phyloP scores from a whole-genome alignment of 2,329 filamentous ascomycete species.

The Parasarocladium wereldwijsianum region DNA sequence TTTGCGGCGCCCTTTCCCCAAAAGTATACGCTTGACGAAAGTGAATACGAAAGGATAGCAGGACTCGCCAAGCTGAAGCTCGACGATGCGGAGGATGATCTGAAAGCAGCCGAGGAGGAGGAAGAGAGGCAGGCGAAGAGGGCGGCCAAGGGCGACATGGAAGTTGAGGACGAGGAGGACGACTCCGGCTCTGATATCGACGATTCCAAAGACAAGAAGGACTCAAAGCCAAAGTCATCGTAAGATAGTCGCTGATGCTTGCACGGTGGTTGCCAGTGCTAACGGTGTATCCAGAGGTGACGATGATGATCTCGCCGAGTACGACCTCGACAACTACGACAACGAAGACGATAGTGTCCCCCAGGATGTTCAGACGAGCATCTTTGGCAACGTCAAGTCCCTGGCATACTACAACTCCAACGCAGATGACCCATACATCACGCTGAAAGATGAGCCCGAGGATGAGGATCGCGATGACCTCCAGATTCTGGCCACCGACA shows the following conservation, averaged over 20 bases:
- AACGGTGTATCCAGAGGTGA: constrained; percentile 30
- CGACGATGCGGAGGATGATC: constrained; percentile 80
- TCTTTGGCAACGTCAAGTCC: constrained; percentile 92
- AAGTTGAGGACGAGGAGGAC: constrained; percentile 18
- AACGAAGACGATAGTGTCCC: constrained; percentile 44
- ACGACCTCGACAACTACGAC: constrained; percentile 92
- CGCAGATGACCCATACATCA: constrained; percentile 93
- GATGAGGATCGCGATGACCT: constrained; percentile 88
- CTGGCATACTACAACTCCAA: constrained; percentile 89
- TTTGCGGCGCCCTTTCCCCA: constrained; percentile 62
- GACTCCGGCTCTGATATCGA: constrained; percentile 7
- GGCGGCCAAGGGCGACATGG: constrained; percentile 17
- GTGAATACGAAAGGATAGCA: constrained; percentile 62
- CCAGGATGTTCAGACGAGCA: constrained; percentile 59
- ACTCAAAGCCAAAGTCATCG: constrained; percentile 9
- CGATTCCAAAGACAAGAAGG: constrained; percentile 9
- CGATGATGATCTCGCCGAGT: constrained; percentile 88
- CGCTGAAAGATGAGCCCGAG: constrained; percentile 56
- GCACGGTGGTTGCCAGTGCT: constrained; percentile 3
- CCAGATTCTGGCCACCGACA: constrained; percentile 85
- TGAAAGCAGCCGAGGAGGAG: constrained; percentile 52
- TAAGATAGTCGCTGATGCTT: not conserved
- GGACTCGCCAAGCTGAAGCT: constrained; percentile 64
- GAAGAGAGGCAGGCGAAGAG: constrained; percentile 14
- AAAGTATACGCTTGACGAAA: constrained; percentile 62